phyloP scores from a whole-genome alignment of 371 early-diverging fungal genomes.

The Funneliformis caledonium region DNA sequence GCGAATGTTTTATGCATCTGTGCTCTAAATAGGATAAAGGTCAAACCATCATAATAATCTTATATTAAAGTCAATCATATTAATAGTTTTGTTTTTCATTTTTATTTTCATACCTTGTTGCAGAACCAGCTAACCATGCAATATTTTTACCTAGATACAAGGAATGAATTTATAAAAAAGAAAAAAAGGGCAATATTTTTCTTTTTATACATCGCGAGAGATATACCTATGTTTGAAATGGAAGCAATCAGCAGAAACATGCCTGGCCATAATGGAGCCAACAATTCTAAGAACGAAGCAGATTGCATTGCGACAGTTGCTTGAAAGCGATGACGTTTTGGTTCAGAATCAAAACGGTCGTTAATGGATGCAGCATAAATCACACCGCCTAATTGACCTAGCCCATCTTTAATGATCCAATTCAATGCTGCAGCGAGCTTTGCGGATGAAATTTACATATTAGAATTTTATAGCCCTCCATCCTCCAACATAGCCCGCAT shows the following conservation, averaged over 20 bases:
- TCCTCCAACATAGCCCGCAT: neutral
- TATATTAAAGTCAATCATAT: neutral
- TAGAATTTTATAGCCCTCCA: neutral
- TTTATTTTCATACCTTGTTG: constrained; percentile 53
- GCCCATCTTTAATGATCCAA: constrained; percentile 88
- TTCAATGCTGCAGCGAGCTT: constrained; percentile 77
- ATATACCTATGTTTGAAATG: constrained; percentile 70
- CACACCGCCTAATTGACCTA: constrained; percentile 85
- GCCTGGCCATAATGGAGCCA: constrained; percentile 73
- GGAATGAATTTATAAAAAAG: neutral
- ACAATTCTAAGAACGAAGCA: constrained; percentile 69
- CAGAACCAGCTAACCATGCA: constrained; percentile 76
- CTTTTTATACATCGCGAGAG: neutral
- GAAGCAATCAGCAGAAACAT: constrained; percentile 71
- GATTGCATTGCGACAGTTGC: constrained; percentile 67
- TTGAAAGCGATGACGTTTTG: constrained; percentile 75
- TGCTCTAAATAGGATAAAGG: constrained; percentile 49
- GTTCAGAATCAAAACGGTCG: constrained; percentile 73
- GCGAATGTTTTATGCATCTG: constrained; percentile 74
- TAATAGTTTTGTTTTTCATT: neutral
- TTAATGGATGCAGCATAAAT: constrained; percentile 69
- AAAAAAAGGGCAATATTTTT: neutral
- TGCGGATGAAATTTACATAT: constrained; percentile 18
- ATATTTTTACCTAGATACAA: constrained; percentile 71
- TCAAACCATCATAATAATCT: neutral